These are phyloP conservation scores for Rhynchospora tenuis DNA, from an alignment of 176 grass and related monocot genomes.

Conservation along the genomic window DNA sequence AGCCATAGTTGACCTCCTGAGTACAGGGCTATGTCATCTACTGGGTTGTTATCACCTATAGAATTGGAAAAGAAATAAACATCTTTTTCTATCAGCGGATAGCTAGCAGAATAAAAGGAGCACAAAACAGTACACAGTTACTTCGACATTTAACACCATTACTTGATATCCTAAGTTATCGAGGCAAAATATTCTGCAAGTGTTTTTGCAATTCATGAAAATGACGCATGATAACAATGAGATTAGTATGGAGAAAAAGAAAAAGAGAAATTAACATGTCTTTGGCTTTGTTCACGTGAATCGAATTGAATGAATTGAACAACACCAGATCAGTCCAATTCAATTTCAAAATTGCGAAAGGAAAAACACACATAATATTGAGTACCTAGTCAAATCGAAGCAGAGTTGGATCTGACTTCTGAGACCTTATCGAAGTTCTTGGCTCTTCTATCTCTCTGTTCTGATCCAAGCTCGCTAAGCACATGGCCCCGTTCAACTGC, in stretches of 20 bases:
- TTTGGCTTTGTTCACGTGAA: no score
- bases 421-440: no score
- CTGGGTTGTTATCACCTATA: constrained; percentile 20
- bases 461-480: no score
- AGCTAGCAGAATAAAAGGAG: not conserved
- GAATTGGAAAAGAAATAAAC: not conserved
- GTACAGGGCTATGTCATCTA: constrained; percentile 21
- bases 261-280: not conserved
- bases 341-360: no score
- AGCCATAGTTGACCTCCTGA: constrained; percentile 9
- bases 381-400: no score
- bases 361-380: no score
- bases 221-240: not conserved
- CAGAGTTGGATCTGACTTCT: no score
- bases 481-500: no score
- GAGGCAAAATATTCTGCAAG: not conserved
- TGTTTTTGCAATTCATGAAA: not conserved
- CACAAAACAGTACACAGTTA: not conserved
- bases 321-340: no score
- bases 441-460: no score
- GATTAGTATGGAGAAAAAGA: not conserved
- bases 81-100: not conserved
- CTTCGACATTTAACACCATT: not conserved
- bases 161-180: not conserved
- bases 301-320: no score